Evolutionary conservation across 495 filamentous ascomycete species (phyloP).

Genomic region (Aspergillus egyptiacus): DNA sequence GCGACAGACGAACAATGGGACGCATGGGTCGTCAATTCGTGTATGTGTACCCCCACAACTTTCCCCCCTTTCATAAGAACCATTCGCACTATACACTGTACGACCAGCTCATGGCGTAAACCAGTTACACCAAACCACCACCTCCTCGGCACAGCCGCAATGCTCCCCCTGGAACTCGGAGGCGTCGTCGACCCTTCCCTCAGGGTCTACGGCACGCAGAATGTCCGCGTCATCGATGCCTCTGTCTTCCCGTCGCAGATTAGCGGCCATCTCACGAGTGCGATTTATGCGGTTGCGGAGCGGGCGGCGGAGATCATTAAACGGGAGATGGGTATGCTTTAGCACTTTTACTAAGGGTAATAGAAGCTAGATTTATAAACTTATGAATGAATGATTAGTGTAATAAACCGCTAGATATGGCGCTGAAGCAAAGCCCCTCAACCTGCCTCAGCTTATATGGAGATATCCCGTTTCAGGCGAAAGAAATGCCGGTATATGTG

Average conservation of each 20-base stretch:
- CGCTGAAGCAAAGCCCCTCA: too few relatives aligned
- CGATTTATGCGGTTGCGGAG: conserved; percentile 6
- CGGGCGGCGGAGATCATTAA: conserved; percentile 3
- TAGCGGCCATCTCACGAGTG: not conserved
- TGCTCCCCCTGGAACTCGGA: not conserved
- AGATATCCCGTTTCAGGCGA: too few relatives aligned
- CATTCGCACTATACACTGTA: not conserved
- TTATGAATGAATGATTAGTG: too few relatives aligned
- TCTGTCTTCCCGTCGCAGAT: not conserved
- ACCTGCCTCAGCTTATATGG: too few relatives aligned
- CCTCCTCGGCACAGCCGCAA: not conserved
- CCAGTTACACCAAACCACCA: not conserved
- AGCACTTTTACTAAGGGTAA: too few relatives aligned
- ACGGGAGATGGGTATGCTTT: too few relatives aligned
- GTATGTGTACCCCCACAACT: conserved; percentile 3
- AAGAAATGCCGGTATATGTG: too few relatives aligned
- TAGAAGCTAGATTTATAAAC: too few relatives aligned
- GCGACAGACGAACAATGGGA: not conserved
- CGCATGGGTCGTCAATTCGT: not conserved
- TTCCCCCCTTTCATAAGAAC: not conserved
- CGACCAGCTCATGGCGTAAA: not conserved
- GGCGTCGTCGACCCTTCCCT: not conserved
- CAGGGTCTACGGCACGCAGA: not conserved
- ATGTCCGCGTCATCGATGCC: not conserved
- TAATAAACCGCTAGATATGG: too few relatives aligned